Evolutionary conservation across 2,329 filamentous ascomycete species (phyloP).

Genomic region (Fusarium oxysporum): DNA sequence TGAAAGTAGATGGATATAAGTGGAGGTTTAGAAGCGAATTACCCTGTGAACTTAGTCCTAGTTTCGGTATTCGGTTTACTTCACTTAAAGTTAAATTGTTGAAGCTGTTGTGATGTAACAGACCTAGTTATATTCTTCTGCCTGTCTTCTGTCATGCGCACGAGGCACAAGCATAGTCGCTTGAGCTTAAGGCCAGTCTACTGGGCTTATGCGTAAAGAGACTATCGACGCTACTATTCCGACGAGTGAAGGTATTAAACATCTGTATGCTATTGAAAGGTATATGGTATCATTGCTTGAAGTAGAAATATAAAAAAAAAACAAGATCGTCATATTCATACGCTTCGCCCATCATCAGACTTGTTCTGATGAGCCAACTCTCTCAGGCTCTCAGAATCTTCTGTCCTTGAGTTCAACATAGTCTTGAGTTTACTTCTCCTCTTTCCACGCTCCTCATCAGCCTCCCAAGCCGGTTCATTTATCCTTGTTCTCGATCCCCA

Average conservation of each 20-base stretch:
- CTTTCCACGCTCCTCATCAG: not conserved
- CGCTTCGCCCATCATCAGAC: not conserved
- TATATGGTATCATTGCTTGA: not conserved
- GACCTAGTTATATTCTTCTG: rapidly evolving
- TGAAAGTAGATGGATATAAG: no score
- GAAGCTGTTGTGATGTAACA: rapidly evolving
- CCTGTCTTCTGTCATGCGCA: rapidly evolving
- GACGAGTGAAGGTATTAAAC: rapidly evolving
- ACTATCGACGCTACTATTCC: rapidly evolving
- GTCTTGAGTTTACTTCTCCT: not conserved
- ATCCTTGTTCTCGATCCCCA: not conserved
- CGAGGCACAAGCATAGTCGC: rapidly evolving
- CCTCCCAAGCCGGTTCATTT: not conserved
- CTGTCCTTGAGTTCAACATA: not conserved
- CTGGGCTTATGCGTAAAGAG: not conserved
- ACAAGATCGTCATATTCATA: not conserved
- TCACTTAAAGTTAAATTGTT: rapidly evolving
- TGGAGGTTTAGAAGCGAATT: no score
- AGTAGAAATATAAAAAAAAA: rapidly evolving
- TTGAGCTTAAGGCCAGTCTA: not conserved
- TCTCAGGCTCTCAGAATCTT: not conserved
- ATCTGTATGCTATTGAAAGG: not conserved
- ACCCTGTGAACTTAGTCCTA: not conserved
- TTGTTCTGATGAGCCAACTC: not conserved
- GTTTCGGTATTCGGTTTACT: rapidly evolving